A percentile compares a stretch with the other conserved stretches of the same genome.
phyloP scores from a whole-genome alignment of 106 monocot genomes.

The Acorus calamus region DNA sequence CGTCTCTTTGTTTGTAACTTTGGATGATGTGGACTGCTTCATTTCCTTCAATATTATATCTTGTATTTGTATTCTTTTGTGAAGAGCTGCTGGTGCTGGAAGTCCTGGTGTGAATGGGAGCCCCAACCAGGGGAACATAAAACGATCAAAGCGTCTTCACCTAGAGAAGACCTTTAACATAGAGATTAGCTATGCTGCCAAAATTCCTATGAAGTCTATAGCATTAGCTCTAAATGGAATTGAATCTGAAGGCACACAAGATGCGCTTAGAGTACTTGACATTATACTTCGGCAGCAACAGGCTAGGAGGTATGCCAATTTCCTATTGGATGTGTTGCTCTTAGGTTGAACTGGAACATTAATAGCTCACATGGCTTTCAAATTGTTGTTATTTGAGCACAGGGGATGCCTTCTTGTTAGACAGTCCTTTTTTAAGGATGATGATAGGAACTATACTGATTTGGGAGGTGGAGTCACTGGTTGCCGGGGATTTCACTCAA shows the following conservation, averaged over 20 bases:
- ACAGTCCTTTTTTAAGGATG: constrained; percentile 63
- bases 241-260: constrained; percentile 35
- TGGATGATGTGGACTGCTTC: not conserved
- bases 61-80: constrained; percentile 1
- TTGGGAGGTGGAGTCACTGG: constrained; percentile 72
- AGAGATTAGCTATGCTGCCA: constrained; percentile 41
- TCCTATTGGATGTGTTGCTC: too few relatives aligned
- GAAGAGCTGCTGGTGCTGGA: constrained; percentile 17
- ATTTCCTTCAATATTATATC: too few relatives aligned
- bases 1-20: not conserved
- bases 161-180: constrained; percentile 37
- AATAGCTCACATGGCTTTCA: not conserved
- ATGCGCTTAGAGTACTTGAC: constrained; percentile 60
- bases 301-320: constrained; percentile 37
- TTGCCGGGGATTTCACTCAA: constrained; percentile 61
- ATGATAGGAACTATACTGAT: constrained; percentile 29
- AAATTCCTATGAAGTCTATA: constrained; percentile 40
- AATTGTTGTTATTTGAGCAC: constrained; percentile 1
- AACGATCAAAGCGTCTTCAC: constrained; percentile 29
- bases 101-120: constrained; percentile 20
- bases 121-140: constrained; percentile 23
- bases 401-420: constrained; percentile 72
- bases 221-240: constrained; percentile 28
- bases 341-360: too few relatives aligned
- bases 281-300: constrained; percentile 66